Conservation (phyloP, 1,284 basidiomycete genomes). For the Boletellus deceptivus region DNA sequence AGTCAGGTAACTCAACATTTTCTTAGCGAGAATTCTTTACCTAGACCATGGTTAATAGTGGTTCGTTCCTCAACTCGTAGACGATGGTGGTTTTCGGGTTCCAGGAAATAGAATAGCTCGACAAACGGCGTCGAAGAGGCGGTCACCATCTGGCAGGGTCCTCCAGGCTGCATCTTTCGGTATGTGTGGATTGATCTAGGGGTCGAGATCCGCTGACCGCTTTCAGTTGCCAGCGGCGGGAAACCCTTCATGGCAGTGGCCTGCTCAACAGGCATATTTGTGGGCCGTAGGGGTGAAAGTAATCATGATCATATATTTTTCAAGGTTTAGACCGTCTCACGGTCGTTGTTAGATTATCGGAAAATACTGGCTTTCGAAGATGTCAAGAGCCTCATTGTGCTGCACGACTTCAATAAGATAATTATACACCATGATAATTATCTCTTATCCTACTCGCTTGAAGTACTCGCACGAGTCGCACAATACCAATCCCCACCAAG, state of each 20-base stretch:
- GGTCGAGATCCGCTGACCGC: not conserved
- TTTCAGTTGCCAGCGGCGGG: constrained; percentile 39
- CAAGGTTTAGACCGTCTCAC: constrained; percentile 1
- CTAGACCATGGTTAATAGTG: constrained; percentile 42
- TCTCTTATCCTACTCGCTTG: constrained; percentile 66
- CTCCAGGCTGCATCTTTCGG: constrained; percentile 60
- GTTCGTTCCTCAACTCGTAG: constrained; percentile 58
- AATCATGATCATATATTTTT: constrained; percentile 29
- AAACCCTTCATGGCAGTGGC: constrained; percentile 60
- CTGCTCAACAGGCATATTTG: constrained; percentile 65
- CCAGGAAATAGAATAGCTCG: constrained; percentile 35
- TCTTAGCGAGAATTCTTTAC: not conserved
- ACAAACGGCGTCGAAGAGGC: constrained; percentile 31
- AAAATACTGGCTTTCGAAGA: constrained; percentile 51
- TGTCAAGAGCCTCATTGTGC: constrained; percentile 51
- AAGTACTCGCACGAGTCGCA: constrained; percentile 58
- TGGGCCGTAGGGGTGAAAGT: constrained; percentile 52
- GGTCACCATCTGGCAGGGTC: constrained; percentile 53
- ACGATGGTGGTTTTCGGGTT: constrained; percentile 60
- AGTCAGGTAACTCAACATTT: constrained; percentile 53
- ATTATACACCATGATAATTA: constrained; percentile 59
- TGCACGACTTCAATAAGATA: constrained; percentile 64
- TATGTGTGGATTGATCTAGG: constrained; percentile 34
- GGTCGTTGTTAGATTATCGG: constrained; percentile 46
- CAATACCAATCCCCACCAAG: constrained; percentile 45